Conservation (phyloP, 345 rosid species). For the Camelina hispida region DNA sequence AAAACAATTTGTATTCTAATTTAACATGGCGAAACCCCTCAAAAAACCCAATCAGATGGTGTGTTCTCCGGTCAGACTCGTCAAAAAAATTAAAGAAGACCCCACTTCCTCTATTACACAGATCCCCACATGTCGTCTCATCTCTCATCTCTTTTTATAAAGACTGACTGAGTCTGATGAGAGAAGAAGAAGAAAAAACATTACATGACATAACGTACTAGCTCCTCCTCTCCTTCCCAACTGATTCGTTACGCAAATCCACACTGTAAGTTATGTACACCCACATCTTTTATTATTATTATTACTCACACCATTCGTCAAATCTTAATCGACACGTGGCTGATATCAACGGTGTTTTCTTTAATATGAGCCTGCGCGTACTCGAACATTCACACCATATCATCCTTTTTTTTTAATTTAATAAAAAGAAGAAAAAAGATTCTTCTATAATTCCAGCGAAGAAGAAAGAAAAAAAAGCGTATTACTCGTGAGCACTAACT, state of each 20-base stretch:
- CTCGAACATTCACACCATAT: conserved; percentile 27
- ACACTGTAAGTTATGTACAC: conserved; percentile 38
- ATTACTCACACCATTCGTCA: conserved; percentile 30
- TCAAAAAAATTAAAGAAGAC: background rate
- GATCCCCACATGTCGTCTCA: conserved; percentile 40
- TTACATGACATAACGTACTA: conserved; percentile 11
- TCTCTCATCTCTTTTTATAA: conserved; percentile 19
- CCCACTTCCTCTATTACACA: conserved; percentile 3
- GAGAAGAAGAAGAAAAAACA: background rate
- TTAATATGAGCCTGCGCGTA: conserved; percentile 14
- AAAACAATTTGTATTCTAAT: conserved; percentile 30
- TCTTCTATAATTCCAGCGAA: conserved; percentile 48
- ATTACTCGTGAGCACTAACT: conserved; percentile 57
- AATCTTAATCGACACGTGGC: conserved; percentile 23
- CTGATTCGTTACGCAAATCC: conserved; percentile 35
- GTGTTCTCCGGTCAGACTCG: conserved; percentile 39
- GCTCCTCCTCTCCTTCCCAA: background rate
- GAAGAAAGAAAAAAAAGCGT: conserved; percentile 36
- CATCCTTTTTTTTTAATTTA: background rate
- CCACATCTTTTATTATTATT: background rate
- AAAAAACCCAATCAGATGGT: conserved; percentile 43
- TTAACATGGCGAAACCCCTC: conserved; percentile 23
- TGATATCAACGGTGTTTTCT: background rate
- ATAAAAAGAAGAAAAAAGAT: conserved; percentile 35
- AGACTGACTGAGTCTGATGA: conserved; percentile 16